Conservation (phyloP, 805 yeast genomes). For the Osmozyma mogii region DNA sequence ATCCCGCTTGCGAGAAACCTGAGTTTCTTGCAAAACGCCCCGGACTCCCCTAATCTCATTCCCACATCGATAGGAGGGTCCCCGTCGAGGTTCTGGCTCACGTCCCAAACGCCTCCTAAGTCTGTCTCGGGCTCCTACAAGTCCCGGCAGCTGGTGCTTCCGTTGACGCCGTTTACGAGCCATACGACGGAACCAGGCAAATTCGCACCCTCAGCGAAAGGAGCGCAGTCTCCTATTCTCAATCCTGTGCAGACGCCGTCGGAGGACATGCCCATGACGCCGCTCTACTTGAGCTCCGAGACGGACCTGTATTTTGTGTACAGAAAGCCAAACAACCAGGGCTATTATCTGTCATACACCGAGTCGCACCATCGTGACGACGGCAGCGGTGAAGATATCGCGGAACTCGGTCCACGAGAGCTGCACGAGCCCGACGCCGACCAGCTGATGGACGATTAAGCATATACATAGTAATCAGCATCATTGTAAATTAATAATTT, state of each 20-base stretch:
- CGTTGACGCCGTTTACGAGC: no score
- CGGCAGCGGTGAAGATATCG: slow-evolving; percentile 1
- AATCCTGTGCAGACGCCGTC: slow-evolving; percentile 36
- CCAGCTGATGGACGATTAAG: background rate
- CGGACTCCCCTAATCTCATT: slow-evolving; percentile 46
- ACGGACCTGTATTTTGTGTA: slow-evolving; percentile 8
- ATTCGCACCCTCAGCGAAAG: no score
- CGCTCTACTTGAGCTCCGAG: slow-evolving; percentile 17
- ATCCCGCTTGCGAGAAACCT: slow-evolving; percentile 20
- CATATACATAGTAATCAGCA: background rate
- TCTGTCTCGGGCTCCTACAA: no score
- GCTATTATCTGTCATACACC: background rate
- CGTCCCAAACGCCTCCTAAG: slow-evolving; percentile 46
- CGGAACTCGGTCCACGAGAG: slow-evolving; percentile 1
- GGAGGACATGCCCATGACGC: slow-evolving; percentile 39
- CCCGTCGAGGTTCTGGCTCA: slow-evolving; percentile 47
- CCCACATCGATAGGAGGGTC: slow-evolving; percentile 48
- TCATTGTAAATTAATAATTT: background rate
- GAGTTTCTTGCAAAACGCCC: slow-evolving; percentile 15
- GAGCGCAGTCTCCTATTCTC: slow-evolving; percentile 32
- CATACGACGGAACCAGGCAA: no score
- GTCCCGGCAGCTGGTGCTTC: no score
- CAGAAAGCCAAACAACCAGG: slow-evolving; percentile 2
- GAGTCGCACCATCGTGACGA: background rate
- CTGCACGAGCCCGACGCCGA: slow-evolving; percentile 1